phyloP scores from a whole-genome alignment of 1,284 basidiomycete genomes.

The Marasmius fiardii region DNA sequence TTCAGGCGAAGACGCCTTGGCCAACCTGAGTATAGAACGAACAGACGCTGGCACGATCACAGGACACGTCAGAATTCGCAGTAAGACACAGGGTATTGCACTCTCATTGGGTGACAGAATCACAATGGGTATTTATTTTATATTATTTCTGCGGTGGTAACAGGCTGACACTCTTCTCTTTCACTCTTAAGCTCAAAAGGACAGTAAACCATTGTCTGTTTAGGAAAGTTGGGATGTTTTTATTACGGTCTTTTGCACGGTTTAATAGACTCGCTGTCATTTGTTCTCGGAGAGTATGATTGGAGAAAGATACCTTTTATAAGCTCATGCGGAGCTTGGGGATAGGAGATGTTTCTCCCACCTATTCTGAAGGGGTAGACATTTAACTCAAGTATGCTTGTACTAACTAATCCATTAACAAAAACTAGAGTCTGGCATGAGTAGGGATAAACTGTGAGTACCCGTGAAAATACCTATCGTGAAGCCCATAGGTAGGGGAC shows the following conservation, averaged over 20 bases:
- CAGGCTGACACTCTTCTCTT: not conserved
- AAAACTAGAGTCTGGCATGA: no score
- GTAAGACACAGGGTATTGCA: constrained; percentile 95
- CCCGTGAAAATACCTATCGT: no score
- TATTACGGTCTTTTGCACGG: not conserved
- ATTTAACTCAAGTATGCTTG: no score
- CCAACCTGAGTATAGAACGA: constrained; percentile 93
- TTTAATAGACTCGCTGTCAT: no score
- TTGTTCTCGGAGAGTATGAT: no score
- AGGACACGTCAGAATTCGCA: constrained; percentile 90
- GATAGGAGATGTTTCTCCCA: no score
- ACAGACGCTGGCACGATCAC: constrained; percentile 79
- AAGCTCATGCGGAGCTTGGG: no score
- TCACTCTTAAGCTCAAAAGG: constrained; percentile 7
- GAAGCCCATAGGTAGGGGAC: no score
- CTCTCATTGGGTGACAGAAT: constrained; percentile 91
- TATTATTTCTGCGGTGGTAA: not conserved
- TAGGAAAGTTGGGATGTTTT: not conserved
- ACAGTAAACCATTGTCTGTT: constrained; percentile 9
- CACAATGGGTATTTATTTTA: constrained; percentile 65
- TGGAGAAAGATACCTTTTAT: no score
- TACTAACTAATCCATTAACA: no score
- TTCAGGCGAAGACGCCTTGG: constrained; percentile 91
- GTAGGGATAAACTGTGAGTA: no score
- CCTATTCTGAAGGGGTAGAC: no score